Base-by-base conservation (phyloP, 176 grass and related monocot genomes). In the Elaeis guineensis region DNA sequence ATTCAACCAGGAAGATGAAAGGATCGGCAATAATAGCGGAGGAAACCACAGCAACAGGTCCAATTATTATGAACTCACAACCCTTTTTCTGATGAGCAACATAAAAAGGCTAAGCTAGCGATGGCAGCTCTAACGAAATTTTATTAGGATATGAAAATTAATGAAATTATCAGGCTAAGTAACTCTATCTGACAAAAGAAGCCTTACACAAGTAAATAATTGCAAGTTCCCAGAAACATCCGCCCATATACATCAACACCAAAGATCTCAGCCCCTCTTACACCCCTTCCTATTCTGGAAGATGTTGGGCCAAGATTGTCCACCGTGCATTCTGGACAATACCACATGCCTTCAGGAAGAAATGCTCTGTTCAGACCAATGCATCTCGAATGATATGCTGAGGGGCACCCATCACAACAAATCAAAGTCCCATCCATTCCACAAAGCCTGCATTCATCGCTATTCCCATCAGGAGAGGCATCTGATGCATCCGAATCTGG, bases 171-270 rank as follows among this genome's bases (percentile, higher is more conserved):
- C 0, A 35, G 32, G 5, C 7, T 35, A 35, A 35, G 32, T 1
- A 35, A 35, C 32, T 35, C 1, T 11, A 35, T 6, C 6, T 35
- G 32, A 35, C 2, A 9, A 35, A 35, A 9, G 32, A 35, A 35
- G 32, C 32, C 87, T 98, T 89, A 98, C 93, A 98, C 84, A 50
- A 98, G 84, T 73, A 98, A 89, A 74, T 98, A 98, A 76, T 98
- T 72, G 79, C 93, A 98, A 25, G 81, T 69, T 65, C 81, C 93
- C 49, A 92, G 71, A 69, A 92, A 98, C 50, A 88, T 55, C 29
- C 87, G 77, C 55, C 87, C 87, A 14, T 25, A 73, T 26, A 56
- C 66, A 83, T 98, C 93, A 68, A 86, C 54, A 19, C 87, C 93
- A 62, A 98, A 92, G 28, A 72, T 70, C 59, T 87, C 67, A 53